phyloP scores from a whole-genome alignment of 352 stramenopile species.

The Phytophthora crassamura region DNA sequence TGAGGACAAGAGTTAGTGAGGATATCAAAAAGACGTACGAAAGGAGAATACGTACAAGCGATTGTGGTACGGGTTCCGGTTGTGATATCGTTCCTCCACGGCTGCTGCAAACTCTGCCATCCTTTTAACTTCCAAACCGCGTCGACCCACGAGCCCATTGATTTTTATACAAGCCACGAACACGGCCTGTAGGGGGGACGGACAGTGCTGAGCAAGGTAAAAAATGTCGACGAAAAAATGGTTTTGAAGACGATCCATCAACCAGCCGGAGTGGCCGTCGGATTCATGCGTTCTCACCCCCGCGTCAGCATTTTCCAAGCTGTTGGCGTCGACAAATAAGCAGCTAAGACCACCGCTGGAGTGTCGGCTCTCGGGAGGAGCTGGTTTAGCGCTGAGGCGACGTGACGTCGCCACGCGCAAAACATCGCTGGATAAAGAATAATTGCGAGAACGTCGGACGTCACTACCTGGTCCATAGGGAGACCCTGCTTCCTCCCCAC shows the following conservation, averaged over 20 bases:
- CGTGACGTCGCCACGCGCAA: slow-evolving; percentile 47
- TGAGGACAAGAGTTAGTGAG: background rate
- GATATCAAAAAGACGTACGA: background rate
- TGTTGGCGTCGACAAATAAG: slow-evolving; percentile 17
- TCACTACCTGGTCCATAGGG: slow-evolving; percentile 10
- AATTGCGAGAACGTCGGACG: slow-evolving; percentile 25
- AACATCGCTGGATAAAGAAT: slow-evolving; percentile 41
- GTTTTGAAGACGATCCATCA: slow-evolving; percentile 61
- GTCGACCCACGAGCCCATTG: slow-evolving; percentile 51
- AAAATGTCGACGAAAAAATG: slow-evolving; percentile 75
- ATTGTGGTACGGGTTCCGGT: slow-evolving; percentile 80
- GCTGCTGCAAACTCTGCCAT: slow-evolving; percentile 49
- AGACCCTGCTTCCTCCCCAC: slow-evolving; percentile 6
- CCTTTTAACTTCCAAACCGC: slow-evolving; percentile 60
- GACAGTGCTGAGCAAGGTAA: slow-evolving; percentile 56
- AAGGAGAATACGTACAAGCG: slow-evolving; percentile 41
- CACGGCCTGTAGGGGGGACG: slow-evolving; percentile 53
- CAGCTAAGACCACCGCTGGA: slow-evolving; percentile 30
- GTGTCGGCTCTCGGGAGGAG: slow-evolving; percentile 14
- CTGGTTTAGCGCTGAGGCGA: slow-evolving; percentile 41
- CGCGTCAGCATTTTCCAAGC: slow-evolving; percentile 13
- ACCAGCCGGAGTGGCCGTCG: slow-evolving; percentile 52
- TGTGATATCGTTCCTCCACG: slow-evolving; percentile 71
- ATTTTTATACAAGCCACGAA: slow-evolving; percentile 65
- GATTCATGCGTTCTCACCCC: slow-evolving; percentile 11